phyloP scores from a whole-genome alignment of 108 stramenopile genomes.

The Cylindrotheca fusiformis region DNA sequence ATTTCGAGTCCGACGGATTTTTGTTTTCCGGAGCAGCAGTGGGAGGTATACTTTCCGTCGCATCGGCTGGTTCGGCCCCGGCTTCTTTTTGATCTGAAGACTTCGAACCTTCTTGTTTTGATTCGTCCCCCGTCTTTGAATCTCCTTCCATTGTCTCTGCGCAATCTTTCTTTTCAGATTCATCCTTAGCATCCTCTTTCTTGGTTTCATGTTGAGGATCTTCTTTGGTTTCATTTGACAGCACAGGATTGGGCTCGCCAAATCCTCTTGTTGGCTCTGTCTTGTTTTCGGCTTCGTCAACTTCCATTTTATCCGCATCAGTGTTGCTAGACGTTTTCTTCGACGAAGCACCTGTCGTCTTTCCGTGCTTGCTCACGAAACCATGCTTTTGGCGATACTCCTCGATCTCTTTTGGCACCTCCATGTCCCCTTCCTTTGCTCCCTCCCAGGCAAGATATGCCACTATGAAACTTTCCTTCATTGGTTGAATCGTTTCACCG shows the following conservation, averaged over 20 bases:
- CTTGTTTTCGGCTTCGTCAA: slow-evolving; percentile 6
- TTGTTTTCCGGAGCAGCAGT: too few relatives aligned
- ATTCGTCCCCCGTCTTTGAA: not conserved
- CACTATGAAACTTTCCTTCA: slow-evolving; percentile 98
- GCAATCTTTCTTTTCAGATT: not conserved
- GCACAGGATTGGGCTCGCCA: not conserved
- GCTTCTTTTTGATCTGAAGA: not conserved
- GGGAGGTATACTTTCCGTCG: too few relatives aligned
- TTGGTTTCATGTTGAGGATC: not conserved
- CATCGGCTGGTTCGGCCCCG: not conserved
- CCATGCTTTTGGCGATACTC: slow-evolving; percentile 68
- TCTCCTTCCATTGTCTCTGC: slow-evolving; percentile 3
- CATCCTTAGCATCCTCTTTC: slow-evolving; percentile 7
- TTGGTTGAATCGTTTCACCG: slow-evolving; percentile 92
- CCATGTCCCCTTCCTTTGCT: slow-evolving; percentile 65
- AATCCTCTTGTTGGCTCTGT: too few relatives aligned
- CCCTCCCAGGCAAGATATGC: slow-evolving; percentile 90
- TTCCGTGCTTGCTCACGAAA: slow-evolving; percentile 17
- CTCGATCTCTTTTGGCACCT: slow-evolving; percentile 74
- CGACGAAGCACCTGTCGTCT: too few relatives aligned
- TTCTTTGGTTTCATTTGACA: too few relatives aligned
- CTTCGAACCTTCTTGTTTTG: not conserved
- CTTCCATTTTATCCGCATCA: slow-evolving; percentile 12
- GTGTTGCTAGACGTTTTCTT: slow-evolving; percentile 2
- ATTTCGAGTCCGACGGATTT: too few relatives aligned